Evolutionary conservation across 2,329 filamentous ascomycete species (phyloP), one percentile per base, ranked within the genome.

Genomic region (Pseudocercospora pini-densiflorae): DNA sequence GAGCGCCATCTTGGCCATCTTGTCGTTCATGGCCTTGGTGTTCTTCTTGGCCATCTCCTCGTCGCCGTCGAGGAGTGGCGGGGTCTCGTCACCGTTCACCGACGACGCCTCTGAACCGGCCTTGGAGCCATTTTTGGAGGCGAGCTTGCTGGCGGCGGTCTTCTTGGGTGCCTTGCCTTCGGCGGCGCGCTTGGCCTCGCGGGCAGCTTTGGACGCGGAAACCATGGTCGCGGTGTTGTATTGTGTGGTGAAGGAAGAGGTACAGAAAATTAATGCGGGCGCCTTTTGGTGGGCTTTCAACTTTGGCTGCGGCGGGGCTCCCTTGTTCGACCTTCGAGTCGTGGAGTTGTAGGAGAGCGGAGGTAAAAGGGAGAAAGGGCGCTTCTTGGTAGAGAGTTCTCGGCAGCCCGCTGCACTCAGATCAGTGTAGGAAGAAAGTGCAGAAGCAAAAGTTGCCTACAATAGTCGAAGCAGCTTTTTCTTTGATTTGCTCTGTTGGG

Each of bases 1-100:
- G 62, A 94, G 86, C 53, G 92, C 90, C 73, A 99, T 87, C 79
- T 93, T 93, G 84, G 93, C 91, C 71, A 97, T 90, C 54, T 58
- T 33, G 5, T 14, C 31, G 31, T 40, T 58, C 54, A 58, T n/a
- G 16, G 54, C 54, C 29, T 40, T 33, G 54, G 14, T 23, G 12
- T 58, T 58, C 84, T 94, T 92, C 74, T 89, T 88, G 74, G 85
- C 87, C 67, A 88, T 86, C 62, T 91, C 90, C 65, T 66, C 61
- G 76, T 90, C 82, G 69, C 80, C 88, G 75, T 93, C 90, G 71
- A 90, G 82, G 74, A 89, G 79, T 64, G 86, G 82, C 29, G 85
- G 82, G 51, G 79, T 81, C 70, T 90, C 90, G 73, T 94, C 90
- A 75, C 90, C 91, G 76, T 90, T 88, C 62, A 89, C 87, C 10